Evolutionary conservation across 768 basidiomycete species (phyloP), one percentile per base, ranked within the genome.

Genomic region (Boletus subparvulus): DNA sequence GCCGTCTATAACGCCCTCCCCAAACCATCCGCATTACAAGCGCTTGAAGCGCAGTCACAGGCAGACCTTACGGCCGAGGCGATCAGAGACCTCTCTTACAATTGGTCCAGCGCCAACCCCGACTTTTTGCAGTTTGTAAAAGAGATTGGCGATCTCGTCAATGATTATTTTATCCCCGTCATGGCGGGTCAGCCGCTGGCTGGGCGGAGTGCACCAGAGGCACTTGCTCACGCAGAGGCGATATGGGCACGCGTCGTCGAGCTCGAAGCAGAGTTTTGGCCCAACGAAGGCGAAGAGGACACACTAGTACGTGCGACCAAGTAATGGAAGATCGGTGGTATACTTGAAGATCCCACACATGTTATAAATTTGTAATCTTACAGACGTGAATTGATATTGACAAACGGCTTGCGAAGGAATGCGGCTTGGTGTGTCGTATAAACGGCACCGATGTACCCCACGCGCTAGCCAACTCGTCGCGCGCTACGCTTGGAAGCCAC

Each of bases 241-340:
- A 77, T 85, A 33, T 87, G 84, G 83, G 69, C 61, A 14, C 75
- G 85, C 16, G 81, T 85, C 14, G 57, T 86, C 2, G 85, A 87
- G 58, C 75, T 88, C 0, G 86, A 88, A 64, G 76, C 72, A 33
- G 77, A 66, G 4, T 87, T 87, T 62, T 86, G 85, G 85, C 85
- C 84, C 3, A 58, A 67, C 9, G 72, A 69, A 14, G 77, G 74
- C 3, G 81, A 75, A 17, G 74, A 76, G 37, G 57, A 59, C 8
- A 48, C 37, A 1, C 54, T 62, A n/a, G n/a, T n/a, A 6, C 53
- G 41, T 30, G 54, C 16, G 24, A 26, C 3, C 13, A 36, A 58
- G 43, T 51, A 39, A 28, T 44, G n/a, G 32, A 54, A 14, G 26
- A 16, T 28, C 8, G 16, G 16, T 17, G 6, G 41, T 19, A 41